Evolutionary conservation across 805 yeast species (phyloP).

Genomic region (Metschnikowia drakensbergensis): DNA sequence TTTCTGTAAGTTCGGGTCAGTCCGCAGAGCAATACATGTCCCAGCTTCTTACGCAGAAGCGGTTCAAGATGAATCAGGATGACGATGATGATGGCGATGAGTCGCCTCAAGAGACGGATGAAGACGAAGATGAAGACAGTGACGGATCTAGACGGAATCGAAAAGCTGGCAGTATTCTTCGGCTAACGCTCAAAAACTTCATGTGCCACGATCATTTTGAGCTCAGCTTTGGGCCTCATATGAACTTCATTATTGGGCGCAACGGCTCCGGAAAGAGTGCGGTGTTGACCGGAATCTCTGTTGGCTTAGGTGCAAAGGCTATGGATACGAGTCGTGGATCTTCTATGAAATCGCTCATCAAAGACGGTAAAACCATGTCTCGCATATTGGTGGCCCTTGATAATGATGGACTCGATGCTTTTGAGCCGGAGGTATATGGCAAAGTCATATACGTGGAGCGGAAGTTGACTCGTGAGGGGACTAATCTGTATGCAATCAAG

Average conservation of each 20-base stretch:
- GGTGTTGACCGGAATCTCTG: conserved; percentile 77
- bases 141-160: conserved; percentile 2
- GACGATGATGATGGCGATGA: conserved; percentile 22
- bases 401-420: conserved; percentile 66
- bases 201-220: conserved; percentile 88
- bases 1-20: conserved; percentile 12
- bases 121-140: conserved; percentile 15
- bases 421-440: conserved; percentile 64
- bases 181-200: conserved; percentile 64
- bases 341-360: conserved; percentile 63
- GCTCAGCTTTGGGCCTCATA: conserved; percentile 68
- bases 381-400: conserved; percentile 60
- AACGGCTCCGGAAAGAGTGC: conserved; percentile 94
- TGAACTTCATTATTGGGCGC: conserved; percentile 83
- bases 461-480: conserved; percentile 50
- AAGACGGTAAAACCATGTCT: conserved; percentile 71
- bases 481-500: conserved; percentile 51
- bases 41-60: conserved; percentile 17
- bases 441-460: conserved; percentile 66
- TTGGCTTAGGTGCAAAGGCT: conserved; percentile 87
- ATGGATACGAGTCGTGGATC: conserved; percentile 82
- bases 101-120: conserved; percentile 12
- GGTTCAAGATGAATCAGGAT: conserved; percentile 9
- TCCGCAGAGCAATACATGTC: conserved; percentile 21
- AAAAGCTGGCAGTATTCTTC: conserved; percentile 65